These are phyloP conservation scores for Trichophaea hybrida DNA, from an alignment of 2,329 filamentous ascomycete genomes.

Conservation along the genomic window DNA sequence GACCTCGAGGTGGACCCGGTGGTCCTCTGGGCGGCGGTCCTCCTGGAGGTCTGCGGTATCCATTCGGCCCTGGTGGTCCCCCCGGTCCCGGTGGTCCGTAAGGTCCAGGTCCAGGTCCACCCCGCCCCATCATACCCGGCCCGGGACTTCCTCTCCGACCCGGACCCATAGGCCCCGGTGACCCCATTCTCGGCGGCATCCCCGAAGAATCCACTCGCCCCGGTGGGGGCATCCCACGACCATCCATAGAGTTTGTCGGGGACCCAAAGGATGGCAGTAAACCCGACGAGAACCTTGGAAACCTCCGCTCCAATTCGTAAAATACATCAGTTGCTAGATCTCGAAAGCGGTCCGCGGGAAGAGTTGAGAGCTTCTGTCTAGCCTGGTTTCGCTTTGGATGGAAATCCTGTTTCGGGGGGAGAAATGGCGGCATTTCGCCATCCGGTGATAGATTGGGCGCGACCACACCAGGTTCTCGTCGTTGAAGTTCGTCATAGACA, in stretches of 20 bases:
- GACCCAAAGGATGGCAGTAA: constrained; percentile 50
- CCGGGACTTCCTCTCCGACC: constrained; percentile 7
- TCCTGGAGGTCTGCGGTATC: constrained; percentile 27
- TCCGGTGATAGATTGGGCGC: constrained; percentile 36
- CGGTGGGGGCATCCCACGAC: constrained; percentile 10
- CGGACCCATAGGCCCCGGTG: constrained; percentile 18
- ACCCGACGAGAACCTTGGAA: constrained; percentile 51
- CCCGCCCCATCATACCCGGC: constrained; percentile 14
- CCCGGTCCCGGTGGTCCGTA: constrained; percentile 9
- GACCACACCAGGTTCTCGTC: constrained; percentile 53
- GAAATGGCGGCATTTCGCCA: constrained; percentile 47
- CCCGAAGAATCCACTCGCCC: constrained; percentile 1
- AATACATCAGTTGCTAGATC: constrained; percentile 93
- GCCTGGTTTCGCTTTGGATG: constrained; percentile 96
- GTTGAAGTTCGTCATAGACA: constrained; percentile 85
- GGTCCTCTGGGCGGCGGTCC: constrained; percentile 11
- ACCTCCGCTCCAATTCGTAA: constrained; percentile 80
- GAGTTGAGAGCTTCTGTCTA: constrained; percentile 82
- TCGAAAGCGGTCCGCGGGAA: constrained; percentile 73
- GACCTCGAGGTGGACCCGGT: constrained; percentile 26
- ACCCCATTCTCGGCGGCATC: constrained; percentile 7
- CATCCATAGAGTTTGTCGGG: constrained; percentile 33
- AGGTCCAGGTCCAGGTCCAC: constrained; percentile 13
- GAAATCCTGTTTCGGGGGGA: constrained; percentile 75
- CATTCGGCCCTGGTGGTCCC: constrained; percentile 25